phyloP scores from a whole-genome alignment of 2,329 filamentous ascomycete species.

The Penicillium concentricum region DNA sequence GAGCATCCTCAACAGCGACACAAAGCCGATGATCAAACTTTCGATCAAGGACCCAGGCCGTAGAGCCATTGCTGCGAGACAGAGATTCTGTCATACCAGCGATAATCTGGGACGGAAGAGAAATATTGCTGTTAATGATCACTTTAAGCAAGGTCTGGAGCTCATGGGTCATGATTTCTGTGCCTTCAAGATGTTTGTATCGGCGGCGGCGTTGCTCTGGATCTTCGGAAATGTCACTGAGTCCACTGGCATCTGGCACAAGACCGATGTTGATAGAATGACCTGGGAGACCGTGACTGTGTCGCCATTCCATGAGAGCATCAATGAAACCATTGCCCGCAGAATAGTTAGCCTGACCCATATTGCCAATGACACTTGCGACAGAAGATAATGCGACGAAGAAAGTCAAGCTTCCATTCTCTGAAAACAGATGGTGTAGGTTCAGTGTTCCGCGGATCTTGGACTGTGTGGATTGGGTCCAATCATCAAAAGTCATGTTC shows the following conservation, averaged over 20 bases:
- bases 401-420: conserved; percentile 31
- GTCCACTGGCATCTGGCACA: conserved; percentile 24
- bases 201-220: conserved; percentile 18
- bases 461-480: conserved; percentile 11
- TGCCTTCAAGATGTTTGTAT: conserved; percentile 23
- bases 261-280: conserved; percentile 23
- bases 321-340: conserved; percentile 48
- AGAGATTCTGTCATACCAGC: conserved; percentile 21
- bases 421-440: conserved; percentile 12
- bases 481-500: conserved; percentile 19
- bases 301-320: conserved; percentile 20
- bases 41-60: conserved; percentile 19
- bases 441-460: conserved; percentile 18
- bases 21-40: conserved; percentile 23
- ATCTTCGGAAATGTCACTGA: conserved; percentile 18
- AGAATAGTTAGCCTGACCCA: conserved; percentile 59
- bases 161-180: conserved; percentile 19
- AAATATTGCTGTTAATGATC: conserved; percentile 17
- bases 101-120: conserved; percentile 18
- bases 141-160: conserved; percentile 19
- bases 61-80: conserved; percentile 13
- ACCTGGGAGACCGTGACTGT: conserved; percentile 11
- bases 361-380: conserved; percentile 57
- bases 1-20: conserved; percentile 4
- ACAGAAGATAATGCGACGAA: conserved; percentile 58